phyloP scores from a whole-genome alignment of 768 basidiomycete genomes.

The Lactarius sanguifluus region DNA sequence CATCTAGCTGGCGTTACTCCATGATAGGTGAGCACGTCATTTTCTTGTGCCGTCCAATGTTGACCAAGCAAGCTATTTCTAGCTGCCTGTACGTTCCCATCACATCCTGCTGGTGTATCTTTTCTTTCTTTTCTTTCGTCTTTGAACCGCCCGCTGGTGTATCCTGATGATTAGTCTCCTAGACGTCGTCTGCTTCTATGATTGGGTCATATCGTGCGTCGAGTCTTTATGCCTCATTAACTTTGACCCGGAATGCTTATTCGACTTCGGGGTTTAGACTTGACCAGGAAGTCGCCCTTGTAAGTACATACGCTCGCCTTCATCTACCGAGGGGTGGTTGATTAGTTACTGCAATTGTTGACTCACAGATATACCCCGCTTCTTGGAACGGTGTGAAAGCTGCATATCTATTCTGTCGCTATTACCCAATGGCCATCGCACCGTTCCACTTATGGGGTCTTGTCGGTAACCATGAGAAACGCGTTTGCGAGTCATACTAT shows the following conservation, averaged over 20 bases:
- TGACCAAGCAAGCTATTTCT: not conserved
- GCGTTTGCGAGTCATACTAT: conserved; percentile 4
- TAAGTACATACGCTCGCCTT: not conserved
- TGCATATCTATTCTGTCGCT: conserved; percentile 26
- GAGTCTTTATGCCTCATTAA: not conserved
- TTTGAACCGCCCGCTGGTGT: too few relatives aligned
- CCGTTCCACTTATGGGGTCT: conserved; percentile 26
- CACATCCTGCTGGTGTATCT: not conserved
- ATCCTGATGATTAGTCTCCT: not conserved
- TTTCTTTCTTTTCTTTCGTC: too few relatives aligned
- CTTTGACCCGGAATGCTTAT: not conserved
- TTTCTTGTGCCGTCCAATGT: not conserved
- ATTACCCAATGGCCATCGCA: conserved; percentile 20
- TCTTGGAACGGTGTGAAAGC: conserved; percentile 22
- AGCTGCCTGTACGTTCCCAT: conserved; percentile 18
- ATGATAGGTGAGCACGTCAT: not conserved
- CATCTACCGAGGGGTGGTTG: not conserved
- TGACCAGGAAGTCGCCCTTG: conserved; percentile 20
- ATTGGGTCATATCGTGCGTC: conserved; percentile 29
- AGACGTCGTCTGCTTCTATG: conserved; percentile 28
- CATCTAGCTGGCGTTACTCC: conserved; percentile 22
- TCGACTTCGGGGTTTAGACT: conserved; percentile 10
- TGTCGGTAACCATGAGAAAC: not conserved
- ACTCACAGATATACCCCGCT: conserved; percentile 17
- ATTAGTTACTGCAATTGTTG: not conserved